Base-by-base conservation (phyloP, 345 rosid genomes). In the Linum usitatissimum region DNA sequence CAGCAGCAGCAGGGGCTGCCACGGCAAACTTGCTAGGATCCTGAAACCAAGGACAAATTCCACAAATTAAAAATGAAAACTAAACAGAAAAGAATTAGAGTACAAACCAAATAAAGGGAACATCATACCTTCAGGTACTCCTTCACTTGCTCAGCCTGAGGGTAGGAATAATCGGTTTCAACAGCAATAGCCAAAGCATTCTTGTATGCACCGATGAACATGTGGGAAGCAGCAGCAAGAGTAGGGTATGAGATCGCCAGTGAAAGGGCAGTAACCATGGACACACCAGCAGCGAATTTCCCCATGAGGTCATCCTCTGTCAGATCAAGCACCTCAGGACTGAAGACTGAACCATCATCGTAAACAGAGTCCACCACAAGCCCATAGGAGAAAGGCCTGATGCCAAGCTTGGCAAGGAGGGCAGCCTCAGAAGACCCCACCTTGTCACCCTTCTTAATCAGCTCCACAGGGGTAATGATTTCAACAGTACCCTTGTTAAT, bases 401-500 rank as follows among this genome's bases (percentile, higher is more conserved):
- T 71, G 19, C 66, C 70, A 61, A 71, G 74, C 66, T 71, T 71
- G 12, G 74, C 34, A 9, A 71, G 74, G 19, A 71, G 74, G 0
- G 70, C 74, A 61, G 70, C 64, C 66, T 71, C 70, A 5, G 70
- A 66, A 39, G 74, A 71, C 12, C 74, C 74, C 20, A 71, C 74
- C 36, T 66, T 71, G 18, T 71, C 74, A 9, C 74, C 74, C 66
- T 71, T 71, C 66, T 71, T 61, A 14, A 64, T 61, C 40, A 71
- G 19, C 28, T 71, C 66, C 40, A 71, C 74, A 31, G 74, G 66
- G 10, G 66, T 65, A 28, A 65, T 21, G 42, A 71, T 71, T 60
- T 71, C 74, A 30, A 71, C 70, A 42, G 74, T 61, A 18, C 74
- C 74, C 38, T 66, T 71, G 66, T 71, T 71, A 49, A 45, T 45